A percentile compares a stretch with the other conserved stretches of the same genome.
phyloP scores from a whole-genome alignment of 164 flowering plant species.

The Umbellularia californica region DNA sequence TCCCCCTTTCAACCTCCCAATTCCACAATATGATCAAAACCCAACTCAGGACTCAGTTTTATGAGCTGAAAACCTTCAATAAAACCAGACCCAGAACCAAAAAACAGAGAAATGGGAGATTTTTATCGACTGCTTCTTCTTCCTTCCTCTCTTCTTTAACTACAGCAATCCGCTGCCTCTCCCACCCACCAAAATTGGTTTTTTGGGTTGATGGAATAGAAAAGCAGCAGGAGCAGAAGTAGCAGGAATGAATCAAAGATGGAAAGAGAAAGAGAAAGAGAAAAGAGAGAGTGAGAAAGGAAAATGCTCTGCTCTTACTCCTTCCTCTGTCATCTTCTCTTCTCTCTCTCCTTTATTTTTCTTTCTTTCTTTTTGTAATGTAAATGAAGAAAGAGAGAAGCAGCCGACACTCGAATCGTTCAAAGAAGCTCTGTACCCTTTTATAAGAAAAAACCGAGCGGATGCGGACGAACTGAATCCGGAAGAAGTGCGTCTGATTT shows the following conservation, averaged over 20 bases:
- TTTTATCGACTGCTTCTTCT: not conserved
- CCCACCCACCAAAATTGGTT: not conserved
- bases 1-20: no score
- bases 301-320: not conserved
- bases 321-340: not conserved
- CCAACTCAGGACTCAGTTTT: conserved; percentile 7
- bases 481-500: conserved; percentile 1
- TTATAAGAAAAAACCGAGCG: not conserved
- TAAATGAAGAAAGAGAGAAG: not conserved
- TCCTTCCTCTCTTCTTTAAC: not conserved
- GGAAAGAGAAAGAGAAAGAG: not conserved
- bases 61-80: not conserved
- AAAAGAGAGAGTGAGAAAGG: not conserved
- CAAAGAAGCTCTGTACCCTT: not conserved
- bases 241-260: not conserved
- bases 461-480: not conserved
- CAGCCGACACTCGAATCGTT: conserved; percentile 8
- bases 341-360: not conserved
- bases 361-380: not conserved
- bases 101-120: not conserved
- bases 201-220: not conserved
- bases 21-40: not conserved
- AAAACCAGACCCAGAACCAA: not conserved
- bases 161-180: not conserved
- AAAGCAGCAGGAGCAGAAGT: not conserved